Evolutionary conservation across 139 green algal species (phyloP).

Genomic region (Pleodorina starrii): DNA sequence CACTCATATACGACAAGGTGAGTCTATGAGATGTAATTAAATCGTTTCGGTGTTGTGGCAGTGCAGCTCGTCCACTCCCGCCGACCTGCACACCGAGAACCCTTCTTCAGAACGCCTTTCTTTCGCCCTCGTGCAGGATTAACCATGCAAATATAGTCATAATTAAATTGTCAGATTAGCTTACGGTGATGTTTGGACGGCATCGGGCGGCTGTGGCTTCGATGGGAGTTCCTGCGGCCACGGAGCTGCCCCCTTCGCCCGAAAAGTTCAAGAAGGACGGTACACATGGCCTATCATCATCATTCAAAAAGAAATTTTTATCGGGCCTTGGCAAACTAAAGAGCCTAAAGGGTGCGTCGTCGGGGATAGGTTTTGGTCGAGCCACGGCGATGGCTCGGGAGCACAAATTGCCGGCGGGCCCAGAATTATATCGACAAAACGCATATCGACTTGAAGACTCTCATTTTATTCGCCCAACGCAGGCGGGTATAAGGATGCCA

Average conservation of each 20-base stretch:
- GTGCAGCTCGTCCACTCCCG: no score
- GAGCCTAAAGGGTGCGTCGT: constrained; percentile 6
- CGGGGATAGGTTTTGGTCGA: neutral
- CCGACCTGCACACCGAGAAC: neutral
- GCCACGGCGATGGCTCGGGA: neutral
- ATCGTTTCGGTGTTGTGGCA: no score
- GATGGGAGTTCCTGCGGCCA: neutral
- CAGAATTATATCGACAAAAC: no score
- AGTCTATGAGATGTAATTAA: no score
- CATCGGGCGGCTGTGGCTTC: neutral
- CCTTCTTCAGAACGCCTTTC: neutral
- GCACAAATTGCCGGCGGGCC: no score
- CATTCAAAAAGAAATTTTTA: constrained; percentile 15
- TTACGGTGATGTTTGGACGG: constrained; percentile 8
- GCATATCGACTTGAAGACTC: no score
- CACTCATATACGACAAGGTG: no score
- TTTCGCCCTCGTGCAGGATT: neutral
- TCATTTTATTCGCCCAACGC: no score
- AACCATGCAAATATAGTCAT: neutral
- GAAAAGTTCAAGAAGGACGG: neutral
- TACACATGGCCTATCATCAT: neutral
- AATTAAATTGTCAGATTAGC: no score
- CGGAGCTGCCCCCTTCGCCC: neutral
- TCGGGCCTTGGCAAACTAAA: constrained; percentile 7
- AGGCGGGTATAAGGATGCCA: neutral